Evolutionary conservation across 2,329 filamentous ascomycete genomes (phyloP).

Genomic region (Pestalotiopsis fici): DNA sequence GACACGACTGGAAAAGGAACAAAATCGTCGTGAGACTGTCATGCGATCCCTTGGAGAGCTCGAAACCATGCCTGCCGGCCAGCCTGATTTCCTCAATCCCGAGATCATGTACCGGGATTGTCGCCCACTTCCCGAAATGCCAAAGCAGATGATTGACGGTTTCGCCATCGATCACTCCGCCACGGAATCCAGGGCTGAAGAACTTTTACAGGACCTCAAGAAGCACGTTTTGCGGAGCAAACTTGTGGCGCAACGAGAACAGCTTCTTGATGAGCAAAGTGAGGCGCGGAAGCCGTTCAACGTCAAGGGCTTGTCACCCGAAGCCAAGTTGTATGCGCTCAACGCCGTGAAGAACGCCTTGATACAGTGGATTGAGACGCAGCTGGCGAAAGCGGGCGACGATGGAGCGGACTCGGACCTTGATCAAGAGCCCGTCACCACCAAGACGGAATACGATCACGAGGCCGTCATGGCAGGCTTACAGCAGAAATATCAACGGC

Average conservation of each 20-base stretch:
- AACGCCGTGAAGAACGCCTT: conserved; percentile 58
- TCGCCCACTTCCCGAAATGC: conserved; percentile 49
- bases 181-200: conserved; percentile 43
- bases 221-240: conserved; percentile 61
- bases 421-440: neutral
- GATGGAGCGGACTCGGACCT: conserved; percentile 27
- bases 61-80: conserved; percentile 51
- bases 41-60: conserved; percentile 53
- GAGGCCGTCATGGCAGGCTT: conserved; percentile 46
- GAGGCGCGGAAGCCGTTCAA: conserved; percentile 38
- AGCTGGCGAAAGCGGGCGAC: conserved; percentile 55
- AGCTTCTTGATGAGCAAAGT: conserved; percentile 52
- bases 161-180: conserved; percentile 41
- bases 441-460: conserved; percentile 29
- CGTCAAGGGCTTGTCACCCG: conserved; percentile 33
- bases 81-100: conserved; percentile 50
- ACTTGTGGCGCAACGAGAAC: conserved; percentile 56
- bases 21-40: conserved; percentile 49
- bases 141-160: conserved; percentile 51
- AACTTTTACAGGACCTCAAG: conserved; percentile 53
- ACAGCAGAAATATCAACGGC: conserved; percentile 54
- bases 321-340: conserved; percentile 53
- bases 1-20: conserved; percentile 53
- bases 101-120: conserved; percentile 47
- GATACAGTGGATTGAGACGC: conserved; percentile 66